Base-by-base conservation (phyloP, 768 basidiomycete genomes). In the Hygrophoropsis aurantiaca region DNA sequence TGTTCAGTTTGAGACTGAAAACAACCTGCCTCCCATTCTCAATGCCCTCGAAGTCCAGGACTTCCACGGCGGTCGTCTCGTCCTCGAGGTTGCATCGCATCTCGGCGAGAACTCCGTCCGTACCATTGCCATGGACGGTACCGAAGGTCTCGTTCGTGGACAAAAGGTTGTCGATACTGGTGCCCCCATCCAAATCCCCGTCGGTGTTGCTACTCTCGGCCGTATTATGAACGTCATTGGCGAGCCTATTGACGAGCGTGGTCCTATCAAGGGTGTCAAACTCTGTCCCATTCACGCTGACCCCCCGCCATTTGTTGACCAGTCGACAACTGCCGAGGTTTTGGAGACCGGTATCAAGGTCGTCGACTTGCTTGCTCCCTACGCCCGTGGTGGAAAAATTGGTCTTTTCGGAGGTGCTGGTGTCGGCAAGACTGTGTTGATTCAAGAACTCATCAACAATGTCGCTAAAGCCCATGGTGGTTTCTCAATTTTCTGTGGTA, bases 181-280 rank as follows among this genome's bases (percentile, higher is more conserved):
- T 67, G 77, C 86, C 42, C 97, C 97, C 71, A 99, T 99, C 73
- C 79, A 80, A 73, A 91, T 99, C 54, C 97, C 97, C 58, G 97
- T 99, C 64, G 97, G 97, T 54, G 82, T 82, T 52, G 91, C 81
- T 49, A 94, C 91, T 47, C 86, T 99, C 50, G 97, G 97, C 41
- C 93, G 97, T 65, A 99, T 99, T 81, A 98, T 99, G 93, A 99
- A 98, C 74, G 97, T 99, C 73, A 98, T 99, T 74, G 97, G 97
- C 62, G 94, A 98, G 70, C 94, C 97, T 66, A 98, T 99, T 69
- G 97, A 99, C 73, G 94, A 98, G 72, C 94, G 97, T 75, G 97
- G 97, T 50, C 94, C 94, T 56, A 97, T 98, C 78, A 88, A 90
- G 73, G 95, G 94, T 67, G 92, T 87, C 72, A 93, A 90, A 74